Conservation (phyloP, 2,329 filamentous ascomycete species). For the Fusarium floridanum region DNA sequence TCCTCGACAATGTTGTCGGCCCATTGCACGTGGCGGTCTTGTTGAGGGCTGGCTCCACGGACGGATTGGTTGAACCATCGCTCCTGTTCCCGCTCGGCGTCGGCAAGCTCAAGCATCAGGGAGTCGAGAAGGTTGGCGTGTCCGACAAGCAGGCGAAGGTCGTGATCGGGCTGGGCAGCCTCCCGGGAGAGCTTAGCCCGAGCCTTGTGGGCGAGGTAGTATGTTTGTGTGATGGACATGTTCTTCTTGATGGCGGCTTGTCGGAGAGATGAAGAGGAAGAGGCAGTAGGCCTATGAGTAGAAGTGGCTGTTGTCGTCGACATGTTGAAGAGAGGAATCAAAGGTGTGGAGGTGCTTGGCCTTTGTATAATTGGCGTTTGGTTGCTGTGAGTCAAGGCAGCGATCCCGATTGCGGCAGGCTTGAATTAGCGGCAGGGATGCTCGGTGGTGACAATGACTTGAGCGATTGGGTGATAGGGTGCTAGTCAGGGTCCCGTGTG, state of each 20-base stretch:
- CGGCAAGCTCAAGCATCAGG: slow-evolving; percentile 91
- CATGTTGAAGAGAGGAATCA: slow-evolving; percentile 45
- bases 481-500: slow-evolving; percentile 35
- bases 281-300: slow-evolving; percentile 44
- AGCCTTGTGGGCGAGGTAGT: slow-evolving; percentile 97
- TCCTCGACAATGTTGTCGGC: slow-evolving; percentile 80
- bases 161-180: slow-evolving; percentile 90
- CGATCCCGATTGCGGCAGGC: slow-evolving; percentile 48
- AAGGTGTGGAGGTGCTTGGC: slow-evolving; percentile 34
- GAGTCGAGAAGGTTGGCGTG: slow-evolving; percentile 98
- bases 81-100: slow-evolving; percentile 95
- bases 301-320: slow-evolving; percentile 45
- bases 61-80: slow-evolving; percentile 98
- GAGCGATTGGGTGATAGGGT: slow-evolving; percentile 46
- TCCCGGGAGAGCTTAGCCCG: slow-evolving; percentile 95
- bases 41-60: slow-evolving; percentile 73
- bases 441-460: slow-evolving; percentile 48
- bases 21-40: slow-evolving; percentile 85
- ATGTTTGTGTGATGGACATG: slow-evolving; percentile 98
- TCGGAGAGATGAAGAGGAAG: slow-evolving; percentile 47
- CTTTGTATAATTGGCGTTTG: slow-evolving; percentile 43
- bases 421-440: slow-evolving; percentile 48
- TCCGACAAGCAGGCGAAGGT: slow-evolving; percentile 94
- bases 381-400: slow-evolving; percentile 46
- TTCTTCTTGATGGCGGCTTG: slow-evolving; percentile 72